Evolutionary conservation across 2,329 filamentous ascomycete genomes (phyloP).

Genomic region (Sclerotinia sclerotiorum): DNA sequence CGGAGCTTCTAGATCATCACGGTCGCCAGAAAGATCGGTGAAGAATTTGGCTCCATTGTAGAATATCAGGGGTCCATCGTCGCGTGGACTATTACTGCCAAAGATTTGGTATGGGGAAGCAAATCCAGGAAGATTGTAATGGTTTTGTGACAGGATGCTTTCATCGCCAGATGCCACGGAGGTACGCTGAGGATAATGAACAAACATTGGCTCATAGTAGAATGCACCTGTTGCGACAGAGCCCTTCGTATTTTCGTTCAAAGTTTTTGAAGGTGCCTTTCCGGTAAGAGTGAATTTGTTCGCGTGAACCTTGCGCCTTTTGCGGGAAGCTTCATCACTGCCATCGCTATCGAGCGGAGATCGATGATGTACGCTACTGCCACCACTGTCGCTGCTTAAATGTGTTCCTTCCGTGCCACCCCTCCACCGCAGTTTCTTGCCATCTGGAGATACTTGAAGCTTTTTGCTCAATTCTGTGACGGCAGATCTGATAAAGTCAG

Average conservation of each 20-base stretch:
- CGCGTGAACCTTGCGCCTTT: constrained; percentile 33
- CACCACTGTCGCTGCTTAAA: constrained; percentile 63
- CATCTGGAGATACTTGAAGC: constrained; percentile 75
- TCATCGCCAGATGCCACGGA: constrained; percentile 40
- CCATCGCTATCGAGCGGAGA: constrained; percentile 38
- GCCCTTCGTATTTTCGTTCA: constrained; percentile 27
- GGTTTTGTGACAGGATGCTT: background rate
- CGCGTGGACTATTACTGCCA: constrained; percentile 46
- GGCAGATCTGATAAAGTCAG: constrained; percentile 72
- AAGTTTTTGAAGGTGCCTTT: background rate
- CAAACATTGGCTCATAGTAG: constrained; percentile 65
- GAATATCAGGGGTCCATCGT: constrained; percentile 78
- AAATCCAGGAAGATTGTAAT: constrained; percentile 8
- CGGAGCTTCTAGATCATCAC: constrained; percentile 49
- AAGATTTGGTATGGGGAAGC: background rate
- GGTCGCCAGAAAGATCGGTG: constrained; percentile 73
- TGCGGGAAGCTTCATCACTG: constrained; percentile 28
- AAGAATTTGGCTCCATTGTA: constrained; percentile 79
- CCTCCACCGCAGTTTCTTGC: constrained; percentile 77
- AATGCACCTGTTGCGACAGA: constrained; percentile 50
- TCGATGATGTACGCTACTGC: constrained; percentile 49
- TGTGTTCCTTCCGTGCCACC: constrained; percentile 65
- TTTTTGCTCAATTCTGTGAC: constrained; percentile 69
- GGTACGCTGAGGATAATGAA: constrained; percentile 49
- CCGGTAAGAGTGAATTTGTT: constrained; percentile 25